Conservation (phyloP, 768 basidiomycete genomes). For the Auriscalpium microsporum region DNA sequence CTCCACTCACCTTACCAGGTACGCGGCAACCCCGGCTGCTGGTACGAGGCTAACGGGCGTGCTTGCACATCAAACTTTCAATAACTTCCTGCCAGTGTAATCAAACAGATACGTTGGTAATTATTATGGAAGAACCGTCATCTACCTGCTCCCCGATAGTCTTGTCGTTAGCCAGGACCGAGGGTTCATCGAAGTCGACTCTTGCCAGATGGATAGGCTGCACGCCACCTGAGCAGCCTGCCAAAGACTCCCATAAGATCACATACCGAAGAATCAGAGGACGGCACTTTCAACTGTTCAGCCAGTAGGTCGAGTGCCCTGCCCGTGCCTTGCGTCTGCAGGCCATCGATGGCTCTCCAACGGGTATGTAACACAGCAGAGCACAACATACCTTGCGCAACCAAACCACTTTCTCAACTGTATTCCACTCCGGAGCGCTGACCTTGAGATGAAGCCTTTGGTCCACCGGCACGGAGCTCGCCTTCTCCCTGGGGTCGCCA, state of each 20-base stretch:
- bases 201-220: conserved; percentile 38
- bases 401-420: conserved; percentile 50
- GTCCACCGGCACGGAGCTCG: conserved; percentile 36
- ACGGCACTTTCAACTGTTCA: conserved; percentile 27
- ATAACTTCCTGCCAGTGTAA: too few species aligned
- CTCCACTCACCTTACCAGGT: too few species aligned
- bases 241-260: not conserved
- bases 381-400: conserved; percentile 50
- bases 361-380: not conserved
- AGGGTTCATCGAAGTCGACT: conserved; percentile 18
- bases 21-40: too few species aligned
- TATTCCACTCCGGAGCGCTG: conserved; percentile 20
- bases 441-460: conserved; percentile 55
- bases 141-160: conserved; percentile 42
- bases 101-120: not conserved
- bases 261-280: conserved; percentile 27
- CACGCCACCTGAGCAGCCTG: not conserved
- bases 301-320: conserved; percentile 52
- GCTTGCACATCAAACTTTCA: too few species aligned
- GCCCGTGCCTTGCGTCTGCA: conserved; percentile 47
- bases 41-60: too few species aligned
- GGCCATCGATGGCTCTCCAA: not conserved
- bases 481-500: conserved; percentile 49
- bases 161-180: conserved; percentile 39
- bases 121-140: conserved; percentile 35